Conservation (phyloP, 345 rosid genomes). For the Sonneratia alba region DNA sequence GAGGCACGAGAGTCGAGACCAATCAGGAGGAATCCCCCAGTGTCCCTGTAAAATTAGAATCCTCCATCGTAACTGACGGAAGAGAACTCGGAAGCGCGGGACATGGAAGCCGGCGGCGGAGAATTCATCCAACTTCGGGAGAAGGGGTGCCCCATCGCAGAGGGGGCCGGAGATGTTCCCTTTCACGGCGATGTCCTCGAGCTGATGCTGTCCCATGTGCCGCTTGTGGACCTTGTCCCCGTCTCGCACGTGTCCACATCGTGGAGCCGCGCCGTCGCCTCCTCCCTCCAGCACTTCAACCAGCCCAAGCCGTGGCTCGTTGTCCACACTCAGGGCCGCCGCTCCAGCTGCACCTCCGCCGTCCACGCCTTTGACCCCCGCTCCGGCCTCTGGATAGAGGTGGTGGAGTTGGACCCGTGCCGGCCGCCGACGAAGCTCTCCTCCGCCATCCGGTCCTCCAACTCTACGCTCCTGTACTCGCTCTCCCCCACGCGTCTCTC, state of each 20-base stretch:
- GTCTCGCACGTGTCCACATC: slow-evolving; percentile 50
- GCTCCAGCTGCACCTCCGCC: slow-evolving; percentile 21
- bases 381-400: slow-evolving; percentile 43
- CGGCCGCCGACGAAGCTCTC: slow-evolving; percentile 7
- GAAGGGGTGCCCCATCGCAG: too few species aligned
- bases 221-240: slow-evolving; percentile 54
- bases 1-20: too few species aligned
- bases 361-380: slow-evolving; percentile 69
- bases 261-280: slow-evolving; percentile 57
- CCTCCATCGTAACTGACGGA: neutral
- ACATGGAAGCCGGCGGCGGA: neutral
- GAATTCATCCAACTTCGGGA: too few species aligned
- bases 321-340: slow-evolving; percentile 33
- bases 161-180: neutral
- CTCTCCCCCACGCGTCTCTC: slow-evolving; percentile 43
- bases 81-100: neutral
- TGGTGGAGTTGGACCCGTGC: slow-evolving; percentile 6
- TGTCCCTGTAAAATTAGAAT: too few species aligned
- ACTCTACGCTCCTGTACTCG: slow-evolving; percentile 51
- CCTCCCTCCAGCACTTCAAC: slow-evolving; percentile 46
- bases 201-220: slow-evolving; percentile 38
- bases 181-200: slow-evolving; percentile 46
- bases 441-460: slow-evolving; percentile 45
- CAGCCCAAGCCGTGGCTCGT: slow-evolving; percentile 59
- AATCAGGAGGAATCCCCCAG: too few species aligned